Conservation (phyloP, 2,329 filamentous ascomycete species). For the Fusarium protoensiforme region DNA sequence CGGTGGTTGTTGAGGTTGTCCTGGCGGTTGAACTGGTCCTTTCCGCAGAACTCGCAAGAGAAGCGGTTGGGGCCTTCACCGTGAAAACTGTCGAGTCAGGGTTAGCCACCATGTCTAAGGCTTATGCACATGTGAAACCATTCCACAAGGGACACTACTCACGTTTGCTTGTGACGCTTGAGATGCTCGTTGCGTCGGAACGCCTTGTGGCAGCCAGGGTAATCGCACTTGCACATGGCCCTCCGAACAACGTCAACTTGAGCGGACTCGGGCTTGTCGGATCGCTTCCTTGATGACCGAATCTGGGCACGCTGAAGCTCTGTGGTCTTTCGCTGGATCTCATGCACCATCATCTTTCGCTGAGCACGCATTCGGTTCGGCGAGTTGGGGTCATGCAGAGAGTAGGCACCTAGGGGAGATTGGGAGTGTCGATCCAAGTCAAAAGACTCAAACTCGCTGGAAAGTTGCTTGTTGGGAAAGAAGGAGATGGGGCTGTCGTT, state of each 20-base stretch:
- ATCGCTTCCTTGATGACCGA: constrained; percentile 45
- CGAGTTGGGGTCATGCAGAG: constrained; percentile 47
- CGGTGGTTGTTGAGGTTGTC: constrained; percentile 57
- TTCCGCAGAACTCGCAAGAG: constrained; percentile 56
- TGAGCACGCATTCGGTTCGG: constrained; percentile 49
- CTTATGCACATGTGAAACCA: background rate
- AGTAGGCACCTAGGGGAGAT: constrained; percentile 47
- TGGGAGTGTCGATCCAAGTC: constrained; percentile 52
- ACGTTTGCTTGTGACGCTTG: constrained; percentile 66
- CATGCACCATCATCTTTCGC: constrained; percentile 54
- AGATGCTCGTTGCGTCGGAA: constrained; percentile 66
- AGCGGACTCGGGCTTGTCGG: constrained; percentile 43
- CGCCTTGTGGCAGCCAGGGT: constrained; percentile 58
- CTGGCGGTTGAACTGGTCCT: constrained; percentile 55
- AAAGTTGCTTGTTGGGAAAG: constrained; percentile 49
- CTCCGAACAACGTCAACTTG: constrained; percentile 51
- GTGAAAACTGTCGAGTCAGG: constrained; percentile 45
- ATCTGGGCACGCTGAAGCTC: constrained; percentile 58
- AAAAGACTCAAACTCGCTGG: constrained; percentile 47
- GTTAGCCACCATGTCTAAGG: background rate
- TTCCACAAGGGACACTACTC: constrained; percentile 41
- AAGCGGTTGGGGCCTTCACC: constrained; percentile 54
- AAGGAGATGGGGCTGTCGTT: constrained; percentile 56
- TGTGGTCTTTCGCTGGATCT: constrained; percentile 56
- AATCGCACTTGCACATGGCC: constrained; percentile 58